Conservation (phyloP, 164 flowering plant species). For the Magnolia kwangsiensis region DNA sequence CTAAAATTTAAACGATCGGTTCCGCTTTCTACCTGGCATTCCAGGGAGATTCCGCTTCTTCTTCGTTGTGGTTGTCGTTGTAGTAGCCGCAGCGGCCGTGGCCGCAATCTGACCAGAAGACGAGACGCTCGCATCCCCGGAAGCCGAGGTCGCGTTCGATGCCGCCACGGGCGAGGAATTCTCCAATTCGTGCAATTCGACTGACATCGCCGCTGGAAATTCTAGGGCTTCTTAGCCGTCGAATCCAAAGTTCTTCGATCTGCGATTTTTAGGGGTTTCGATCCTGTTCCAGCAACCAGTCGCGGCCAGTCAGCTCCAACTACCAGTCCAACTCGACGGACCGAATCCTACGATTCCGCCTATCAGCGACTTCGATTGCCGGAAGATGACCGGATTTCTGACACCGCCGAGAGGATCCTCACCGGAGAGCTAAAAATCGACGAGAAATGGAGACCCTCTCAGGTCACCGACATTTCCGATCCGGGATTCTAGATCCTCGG, state of each 20-base stretch:
- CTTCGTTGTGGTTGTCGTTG: constrained; percentile 29
- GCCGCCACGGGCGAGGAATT: constrained; percentile 37
- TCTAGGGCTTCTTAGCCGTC: neutral
- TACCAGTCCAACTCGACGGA: constrained; percentile 10
- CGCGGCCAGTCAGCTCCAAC: neutral
- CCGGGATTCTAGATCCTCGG: neutral
- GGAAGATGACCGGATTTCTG: neutral
- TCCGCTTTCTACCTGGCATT: constrained; percentile 56
- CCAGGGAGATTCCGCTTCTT: constrained; percentile 78
- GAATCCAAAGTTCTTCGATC: neutral
- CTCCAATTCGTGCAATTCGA: constrained; percentile 23
- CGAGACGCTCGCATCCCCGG: constrained; percentile 43
- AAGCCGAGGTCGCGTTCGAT: constrained; percentile 31
- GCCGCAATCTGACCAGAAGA: constrained; percentile 14
- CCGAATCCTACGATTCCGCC: neutral
- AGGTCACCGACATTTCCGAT: constrained; percentile 1
- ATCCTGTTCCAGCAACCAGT: neutral
- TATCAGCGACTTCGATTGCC: neutral
- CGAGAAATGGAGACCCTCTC: neutral
- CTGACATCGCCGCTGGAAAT: constrained; percentile 7
- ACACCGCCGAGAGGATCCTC: neutral
- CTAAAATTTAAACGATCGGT: neutral
- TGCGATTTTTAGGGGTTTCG: no score
- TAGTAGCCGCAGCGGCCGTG: constrained; percentile 12
- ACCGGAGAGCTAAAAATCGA: neutral